A percentile compares a stretch with the other conserved stretches of the same genome.
Evolutionary conservation across 768 basidiomycete genomes (phyloP).

Genomic region (Leccinum fibrillosum): DNA sequence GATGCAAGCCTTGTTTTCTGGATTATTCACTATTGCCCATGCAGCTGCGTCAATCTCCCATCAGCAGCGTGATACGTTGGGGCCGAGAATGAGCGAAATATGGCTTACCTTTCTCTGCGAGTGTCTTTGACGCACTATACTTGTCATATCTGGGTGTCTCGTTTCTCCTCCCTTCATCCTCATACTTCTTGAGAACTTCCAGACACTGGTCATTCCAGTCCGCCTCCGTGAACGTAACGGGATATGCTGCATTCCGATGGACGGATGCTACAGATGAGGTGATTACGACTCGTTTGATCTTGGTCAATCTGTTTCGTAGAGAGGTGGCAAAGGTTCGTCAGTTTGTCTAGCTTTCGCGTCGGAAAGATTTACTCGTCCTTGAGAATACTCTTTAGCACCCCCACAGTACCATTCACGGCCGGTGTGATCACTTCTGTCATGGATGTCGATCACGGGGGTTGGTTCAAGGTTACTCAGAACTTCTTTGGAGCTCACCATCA

Average conservation of each 20-base stretch:
- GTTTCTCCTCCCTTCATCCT: constrained; percentile 42
- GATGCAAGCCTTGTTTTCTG: constrained; percentile 30
- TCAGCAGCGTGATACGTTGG: not conserved
- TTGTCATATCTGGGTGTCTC: constrained; percentile 35
- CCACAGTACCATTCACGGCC: constrained; percentile 67
- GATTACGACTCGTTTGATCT: constrained; percentile 64
- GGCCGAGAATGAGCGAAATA: not conserved
- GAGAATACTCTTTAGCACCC: constrained; percentile 56
- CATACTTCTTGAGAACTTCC: constrained; percentile 40
- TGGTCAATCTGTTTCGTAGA: constrained; percentile 28
- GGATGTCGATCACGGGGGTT: not conserved
- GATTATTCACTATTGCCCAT: constrained; percentile 41
- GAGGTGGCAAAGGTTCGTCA: not conserved
- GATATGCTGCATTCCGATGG: constrained; percentile 24
- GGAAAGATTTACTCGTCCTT: constrained; percentile 44
- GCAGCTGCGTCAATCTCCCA: constrained; percentile 33
- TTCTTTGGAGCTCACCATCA: constrained; percentile 21
- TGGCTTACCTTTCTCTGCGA: constrained; percentile 55
- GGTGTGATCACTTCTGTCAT: constrained; percentile 60
- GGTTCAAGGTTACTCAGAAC: not conserved
- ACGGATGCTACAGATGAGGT: constrained; percentile 62
- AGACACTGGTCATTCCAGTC: constrained; percentile 38
- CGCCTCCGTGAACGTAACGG: constrained; percentile 40
- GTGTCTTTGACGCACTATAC: constrained; percentile 61
- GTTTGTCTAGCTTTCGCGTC: not conserved